Evolutionary conservation across 2,329 filamentous ascomycete genomes (phyloP).

Genomic region (Seiridium cupressi): DNA sequence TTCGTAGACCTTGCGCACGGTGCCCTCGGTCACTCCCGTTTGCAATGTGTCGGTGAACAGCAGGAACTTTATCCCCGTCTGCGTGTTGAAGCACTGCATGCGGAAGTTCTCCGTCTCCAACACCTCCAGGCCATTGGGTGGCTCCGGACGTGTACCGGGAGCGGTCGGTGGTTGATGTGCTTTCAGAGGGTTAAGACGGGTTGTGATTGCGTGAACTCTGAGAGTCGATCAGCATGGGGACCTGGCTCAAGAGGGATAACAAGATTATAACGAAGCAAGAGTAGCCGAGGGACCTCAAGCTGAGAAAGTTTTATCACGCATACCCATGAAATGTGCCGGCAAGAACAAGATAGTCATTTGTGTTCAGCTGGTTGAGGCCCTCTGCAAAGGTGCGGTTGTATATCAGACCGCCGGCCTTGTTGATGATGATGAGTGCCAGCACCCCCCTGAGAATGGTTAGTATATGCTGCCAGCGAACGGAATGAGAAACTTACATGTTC

Average conservation of each 20-base stretch:
- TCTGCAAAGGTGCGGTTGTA: conserved; percentile 94
- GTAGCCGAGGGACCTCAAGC: background rate
- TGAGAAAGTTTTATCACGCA: conserved; percentile 13
- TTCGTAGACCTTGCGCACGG: conserved; percentile 86
- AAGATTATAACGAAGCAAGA: too few relatives aligned
- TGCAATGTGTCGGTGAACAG: conserved; percentile 90
- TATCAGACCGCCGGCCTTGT: conserved; percentile 94
- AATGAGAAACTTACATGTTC: background rate
- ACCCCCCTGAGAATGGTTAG: conserved; percentile 68
- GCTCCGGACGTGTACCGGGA: conserved; percentile 54
- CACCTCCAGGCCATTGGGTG: conserved; percentile 80
- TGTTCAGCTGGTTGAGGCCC: conserved; percentile 80
- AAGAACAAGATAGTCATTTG: conserved; percentile 95
- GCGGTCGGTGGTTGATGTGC: conserved; percentile 20
- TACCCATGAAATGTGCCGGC: conserved; percentile 97
- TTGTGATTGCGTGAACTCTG: conserved; percentile 69
- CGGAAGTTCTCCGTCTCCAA: conserved; percentile 94
- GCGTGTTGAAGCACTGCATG: conserved; percentile 91
- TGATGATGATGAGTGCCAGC: conserved; percentile 94
- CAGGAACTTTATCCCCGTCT: conserved; percentile 93
- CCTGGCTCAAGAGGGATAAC: background rate
- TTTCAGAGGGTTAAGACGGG: conserved; percentile 59
- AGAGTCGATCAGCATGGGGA: conserved; percentile 9
- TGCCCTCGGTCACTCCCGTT: conserved; percentile 73
- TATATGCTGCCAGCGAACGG: background rate